Percentiles rank a stretch among this genome's conserved stretches.
Conservation (phyloP, 495 filamentous ascomycete species). For the Hypoxylon crocopeplum region DNA sequence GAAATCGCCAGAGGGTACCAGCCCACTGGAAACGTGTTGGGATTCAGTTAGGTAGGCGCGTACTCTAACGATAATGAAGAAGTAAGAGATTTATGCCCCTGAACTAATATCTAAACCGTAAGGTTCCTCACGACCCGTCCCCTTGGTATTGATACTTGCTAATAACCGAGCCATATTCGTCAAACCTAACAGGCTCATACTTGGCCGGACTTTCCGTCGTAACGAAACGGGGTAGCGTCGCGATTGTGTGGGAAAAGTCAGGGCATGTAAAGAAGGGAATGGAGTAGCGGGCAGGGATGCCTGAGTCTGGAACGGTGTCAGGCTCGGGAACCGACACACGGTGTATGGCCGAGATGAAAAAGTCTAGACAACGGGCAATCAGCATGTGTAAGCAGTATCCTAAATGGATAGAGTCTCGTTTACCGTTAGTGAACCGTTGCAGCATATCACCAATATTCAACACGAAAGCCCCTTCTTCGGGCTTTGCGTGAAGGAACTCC, state of each 20-base stretch:
- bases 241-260: slow-evolving; percentile 58
- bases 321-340: slow-evolving; percentile 55
- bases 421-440: slow-evolving; percentile 66
- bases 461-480: slow-evolving; percentile 57
- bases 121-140: neutral
- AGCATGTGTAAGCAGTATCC: too few relatives aligned
- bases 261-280: slow-evolving; percentile 67
- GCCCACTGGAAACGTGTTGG: too few relatives aligned
- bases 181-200: slow-evolving; percentile 56
- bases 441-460: slow-evolving; percentile 66
- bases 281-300: slow-evolving; percentile 62
- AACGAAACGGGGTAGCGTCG: slow-evolving; percentile 60
- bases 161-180: slow-evolving; percentile 28
- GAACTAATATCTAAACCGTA: too few relatives aligned
- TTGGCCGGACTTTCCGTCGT: slow-evolving; percentile 47
- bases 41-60: too few relatives aligned
- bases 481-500: slow-evolving; percentile 56
- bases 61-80: neutral
- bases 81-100: neutral
- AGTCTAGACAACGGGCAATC: slow-evolving; percentile 41
- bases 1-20: too few relatives aligned
- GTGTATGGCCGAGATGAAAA: slow-evolving; percentile 60
- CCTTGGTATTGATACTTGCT: slow-evolving; percentile 32
- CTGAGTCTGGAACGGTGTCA: slow-evolving; percentile 47
- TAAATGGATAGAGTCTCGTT: neutral